These are phyloP conservation scores for Eucalyptus paniculata DNA, from an alignment of 345 rosid species.

Conservation along the genomic window DNA sequence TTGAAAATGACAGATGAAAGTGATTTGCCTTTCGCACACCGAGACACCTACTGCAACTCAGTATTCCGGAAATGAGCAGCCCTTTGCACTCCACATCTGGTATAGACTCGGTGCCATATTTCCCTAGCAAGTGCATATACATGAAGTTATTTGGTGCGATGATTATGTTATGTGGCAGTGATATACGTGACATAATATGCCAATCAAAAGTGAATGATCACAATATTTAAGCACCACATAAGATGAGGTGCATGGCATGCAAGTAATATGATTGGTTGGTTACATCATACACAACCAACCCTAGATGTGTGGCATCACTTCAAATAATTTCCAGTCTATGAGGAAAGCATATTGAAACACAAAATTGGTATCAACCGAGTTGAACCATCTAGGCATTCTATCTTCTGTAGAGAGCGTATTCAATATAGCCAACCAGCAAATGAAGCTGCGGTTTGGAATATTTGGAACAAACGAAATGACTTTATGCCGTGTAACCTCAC, in stretches of 20 bases:
- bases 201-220: not conserved
- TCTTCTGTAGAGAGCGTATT: not conserved
- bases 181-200: not conserved
- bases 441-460: not conserved
- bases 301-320: not conserved
- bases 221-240: not conserved
- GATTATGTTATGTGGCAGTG: not conserved
- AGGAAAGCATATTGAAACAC: not conserved
- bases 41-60: not conserved
- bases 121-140: not conserved
- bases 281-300: not conserved
- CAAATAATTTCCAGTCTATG: not conserved
- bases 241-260: not conserved
- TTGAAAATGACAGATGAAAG: not conserved
- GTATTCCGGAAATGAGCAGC: not conserved
- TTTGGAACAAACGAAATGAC: not conserved
- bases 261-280: not conserved
- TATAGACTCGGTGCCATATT: not conserved
- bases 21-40: not conserved
- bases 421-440: not conserved
- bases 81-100: not conserved
- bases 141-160: not conserved
- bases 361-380: not conserved
- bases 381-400: not conserved
- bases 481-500: not conserved